Base-by-base conservation (phyloP, 192 early-diverging fungal genomes). In the Gonapodya sp. region DNA sequence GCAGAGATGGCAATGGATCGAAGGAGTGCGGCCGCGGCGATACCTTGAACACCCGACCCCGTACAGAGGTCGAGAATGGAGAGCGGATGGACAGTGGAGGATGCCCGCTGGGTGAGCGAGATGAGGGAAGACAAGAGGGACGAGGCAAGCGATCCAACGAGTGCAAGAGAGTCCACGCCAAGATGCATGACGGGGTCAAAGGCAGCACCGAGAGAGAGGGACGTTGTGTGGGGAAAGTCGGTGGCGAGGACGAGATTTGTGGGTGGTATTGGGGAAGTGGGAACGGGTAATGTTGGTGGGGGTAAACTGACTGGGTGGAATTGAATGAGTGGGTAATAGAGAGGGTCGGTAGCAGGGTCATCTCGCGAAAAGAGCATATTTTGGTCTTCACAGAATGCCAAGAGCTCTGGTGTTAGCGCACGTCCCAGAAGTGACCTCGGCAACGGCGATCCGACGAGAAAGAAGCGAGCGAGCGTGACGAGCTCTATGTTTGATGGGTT, bases 161-260 rank as follows among this genome's bases (percentile, higher is more conserved):
- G 31, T 16, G 30, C 75, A 2, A 77, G 75, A 16, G 75, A 77
- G 75, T 77, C 75, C 30, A 77, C 31, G 2, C 75, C 75, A 2
- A 77, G 14, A 33, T 32, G 34, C 75, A 77, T 77, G 75, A 77
- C 75, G 75, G 75, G 75, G 75, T 77, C 75, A 33, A 77, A 77
- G 16, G 34, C 75, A 2, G 18, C 75, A 77, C 30, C 34, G 8
- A 77, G 18, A 2, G 75, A 18, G 34, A 8, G 18, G 31, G 30
- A 16, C 2, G 75, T 2, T 2, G 75, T 16, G 75, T 77, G 75
- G 30, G 18, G 31, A 33, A 77, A 77, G 75, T 77, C 75, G 30
- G 75, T 34, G 8, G 31, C 75, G 75, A 77, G 8, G 75, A 32
- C 16, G 31, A 77, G 75, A 33, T 16, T 77, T 2, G 75, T 77